A percentile compares a stretch with the other conserved stretches of the same genome.
Evolutionary conservation across 257 asterid genomes (phyloP).

Genomic region (Vinca minor): DNA sequence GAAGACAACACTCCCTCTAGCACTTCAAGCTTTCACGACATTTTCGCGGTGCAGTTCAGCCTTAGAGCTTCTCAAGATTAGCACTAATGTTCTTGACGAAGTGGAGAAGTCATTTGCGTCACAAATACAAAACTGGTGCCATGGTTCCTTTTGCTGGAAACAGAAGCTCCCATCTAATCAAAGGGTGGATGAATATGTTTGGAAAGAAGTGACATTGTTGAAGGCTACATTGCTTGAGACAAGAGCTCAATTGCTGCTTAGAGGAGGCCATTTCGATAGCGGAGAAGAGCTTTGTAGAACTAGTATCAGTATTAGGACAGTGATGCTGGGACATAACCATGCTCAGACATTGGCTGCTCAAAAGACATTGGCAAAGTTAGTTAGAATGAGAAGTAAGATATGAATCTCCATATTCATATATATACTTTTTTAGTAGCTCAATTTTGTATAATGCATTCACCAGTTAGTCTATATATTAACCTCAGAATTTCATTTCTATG

Average conservation of each 20-base stretch:
- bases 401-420: slow-evolving; percentile 15
- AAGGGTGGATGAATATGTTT: slow-evolving; percentile 65
- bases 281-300: slow-evolving; percentile 80
- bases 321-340: slow-evolving; percentile 79
- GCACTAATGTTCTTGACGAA: slow-evolving; percentile 79
- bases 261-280: slow-evolving; percentile 69
- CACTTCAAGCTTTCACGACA: slow-evolving; percentile 46
- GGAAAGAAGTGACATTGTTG: slow-evolving; percentile 78
- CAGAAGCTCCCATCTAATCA: slow-evolving; percentile 50
- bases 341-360: slow-evolving; percentile 78
- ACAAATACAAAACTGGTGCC: slow-evolving; percentile 75
- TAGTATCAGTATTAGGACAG: slow-evolving; percentile 75
- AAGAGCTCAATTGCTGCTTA: slow-evolving; percentile 55
- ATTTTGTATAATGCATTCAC: slow-evolving; percentile 17
- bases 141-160: slow-evolving; percentile 75
- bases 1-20: slow-evolving; percentile 61
- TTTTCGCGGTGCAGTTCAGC: slow-evolving; percentile 78
- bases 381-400: slow-evolving; percentile 84
- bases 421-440: slow-evolving; percentile 13
- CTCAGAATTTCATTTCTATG: neutral
- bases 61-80: slow-evolving; percentile 70
- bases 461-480: neutral
- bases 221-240: slow-evolving; percentile 64
- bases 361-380: slow-evolving; percentile 70
- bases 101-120: slow-evolving; percentile 79